Conservation (phyloP, 2,329 filamentous ascomycete species). For the Fusarium chuoi region DNA sequence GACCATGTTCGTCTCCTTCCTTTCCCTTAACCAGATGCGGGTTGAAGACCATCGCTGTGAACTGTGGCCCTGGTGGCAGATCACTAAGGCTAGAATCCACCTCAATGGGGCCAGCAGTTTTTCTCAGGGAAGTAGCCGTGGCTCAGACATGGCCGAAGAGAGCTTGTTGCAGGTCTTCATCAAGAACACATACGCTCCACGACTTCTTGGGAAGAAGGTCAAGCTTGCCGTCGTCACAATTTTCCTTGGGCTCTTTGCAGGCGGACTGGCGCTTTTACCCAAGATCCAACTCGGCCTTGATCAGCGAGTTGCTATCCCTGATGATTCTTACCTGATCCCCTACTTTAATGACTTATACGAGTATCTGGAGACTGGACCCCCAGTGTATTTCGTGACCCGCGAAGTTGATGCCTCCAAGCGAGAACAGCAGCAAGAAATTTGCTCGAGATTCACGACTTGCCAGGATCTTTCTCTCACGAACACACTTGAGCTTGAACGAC, state of each 20-base stretch:
- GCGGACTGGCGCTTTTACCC: constrained; percentile 85
- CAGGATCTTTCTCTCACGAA: constrained; percentile 85
- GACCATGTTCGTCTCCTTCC: constrained; percentile 94
- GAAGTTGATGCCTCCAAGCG: constrained; percentile 82
- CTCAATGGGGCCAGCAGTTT: constrained; percentile 68
- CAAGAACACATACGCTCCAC: constrained; percentile 86
- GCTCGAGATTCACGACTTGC: constrained; percentile 91
- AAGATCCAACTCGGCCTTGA: constrained; percentile 88
- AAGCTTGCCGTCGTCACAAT: constrained; percentile 81
- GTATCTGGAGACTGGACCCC: constrained; percentile 91
- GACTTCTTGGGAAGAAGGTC: constrained; percentile 80
- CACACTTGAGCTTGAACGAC: constrained; percentile 92
- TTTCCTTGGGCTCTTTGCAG: constrained; percentile 89
- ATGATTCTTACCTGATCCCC: constrained; percentile 91
- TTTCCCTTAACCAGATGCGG: constrained; percentile 89
- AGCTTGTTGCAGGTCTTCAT: constrained; percentile 87
- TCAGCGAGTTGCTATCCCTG: constrained; percentile 92
- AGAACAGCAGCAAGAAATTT: constrained; percentile 83
- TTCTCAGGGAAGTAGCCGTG: constrained; percentile 62
- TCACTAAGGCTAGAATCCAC: constrained; percentile 78
- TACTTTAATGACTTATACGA: constrained; percentile 97
- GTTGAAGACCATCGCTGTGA: constrained; percentile 91
- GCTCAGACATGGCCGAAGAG: constrained; percentile 84
- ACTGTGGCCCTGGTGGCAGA: constrained; percentile 88
- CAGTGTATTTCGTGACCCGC: constrained; percentile 94